Base-by-base conservation (phyloP, 1,284 basidiomycete genomes). In the Coniferiporia weirii region DNA sequence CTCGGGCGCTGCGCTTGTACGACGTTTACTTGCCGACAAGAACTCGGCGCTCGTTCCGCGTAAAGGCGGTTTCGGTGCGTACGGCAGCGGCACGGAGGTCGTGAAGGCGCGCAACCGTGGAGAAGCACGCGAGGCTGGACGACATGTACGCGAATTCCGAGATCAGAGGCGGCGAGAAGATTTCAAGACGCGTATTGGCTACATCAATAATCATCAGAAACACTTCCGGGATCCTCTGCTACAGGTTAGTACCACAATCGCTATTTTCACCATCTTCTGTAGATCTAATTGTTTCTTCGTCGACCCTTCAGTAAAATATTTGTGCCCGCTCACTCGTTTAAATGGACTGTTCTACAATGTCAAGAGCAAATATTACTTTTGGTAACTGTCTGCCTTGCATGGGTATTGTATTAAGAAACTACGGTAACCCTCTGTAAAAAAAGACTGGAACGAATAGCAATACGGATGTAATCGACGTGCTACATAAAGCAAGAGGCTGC, bases 71-170 rank as follows among this genome's bases (percentile, higher is more conserved):
- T 92, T 85, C 62, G 93, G 93, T 27, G 92, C 91, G 2, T 94
- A 80, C 68, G 93, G 93, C 1, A 73, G 73, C 8, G 93, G 93
- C 2, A 85, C 83, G 10, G 82, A 93, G 45, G 86, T 94, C 10
- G 82, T 97, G 62, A 93, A 89, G 71, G 95, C 93, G n/a, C 80
- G 93, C 50, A 98, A 98, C 75, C 82, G 83, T 12, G 97, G 97
- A 2, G 95, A 99, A 75, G 97, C 97, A 1, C 82, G 82, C 61
- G 91, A 98, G 74, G 97, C 96, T 13, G 93, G 89, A 47, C 81
- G 92, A 56, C 93, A 97, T 73, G 83, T 93, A 0, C 80, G 85
- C 58, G 88, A 95, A 67, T 93, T 92, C 74, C 79, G 90, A 61
- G 96, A 98, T 69, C 85, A 89, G 68, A 82, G 79, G 64, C 79